Evolutionary conservation across 1,139 yeast genomes (phyloP), one percentile per base, ranked within the genome.

Genomic region (Pichia terricola): DNA sequence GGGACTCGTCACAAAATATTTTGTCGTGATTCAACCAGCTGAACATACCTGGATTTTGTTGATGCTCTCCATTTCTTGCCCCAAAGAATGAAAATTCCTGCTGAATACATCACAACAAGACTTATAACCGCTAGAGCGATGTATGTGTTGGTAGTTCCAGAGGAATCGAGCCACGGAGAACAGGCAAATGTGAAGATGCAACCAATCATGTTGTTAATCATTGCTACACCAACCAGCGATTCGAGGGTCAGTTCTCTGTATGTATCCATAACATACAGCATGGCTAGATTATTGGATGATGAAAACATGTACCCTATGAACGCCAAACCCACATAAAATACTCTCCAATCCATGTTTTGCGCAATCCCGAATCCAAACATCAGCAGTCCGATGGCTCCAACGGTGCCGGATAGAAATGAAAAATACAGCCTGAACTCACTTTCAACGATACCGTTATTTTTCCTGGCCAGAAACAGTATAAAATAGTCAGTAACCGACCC

Each of bases 171-270:
- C 71, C 70, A 67, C 5, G 66, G 67, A 3, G 70, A 65, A 48
- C 72, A 67, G 2, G 67, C 64, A 56, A 67, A 68, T 0, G 72
- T 66, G 48, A 68, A 68, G 6, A 66, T 55, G 44, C 70, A 67
- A 3, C 70, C 70, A 39, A 66, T 55, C 42, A 62, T 47, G 47
- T 67, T 67, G 51, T 65, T 65, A 39, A 68, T 64, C 27, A 67
- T 62, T 1, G 69, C 56, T 4, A 66, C 69, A 3, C 66, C 67
- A 36, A 64, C 65, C 60, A 68, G 58, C 52, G 65, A 62, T 50
- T 68, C 72, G 26, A 67, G 56, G 28, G 66, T 66, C 57, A 67
- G 56, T 35, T 67, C 68, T 4, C 68, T 68, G 47, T 68, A 68
- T 1, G 70, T 66, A 47, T 66, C 70, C 62, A 68, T 65, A 39